These are phyloP conservation scores for Allium fistulosum DNA, from an alignment of 106 monocot species.

Conservation along the genomic window DNA sequence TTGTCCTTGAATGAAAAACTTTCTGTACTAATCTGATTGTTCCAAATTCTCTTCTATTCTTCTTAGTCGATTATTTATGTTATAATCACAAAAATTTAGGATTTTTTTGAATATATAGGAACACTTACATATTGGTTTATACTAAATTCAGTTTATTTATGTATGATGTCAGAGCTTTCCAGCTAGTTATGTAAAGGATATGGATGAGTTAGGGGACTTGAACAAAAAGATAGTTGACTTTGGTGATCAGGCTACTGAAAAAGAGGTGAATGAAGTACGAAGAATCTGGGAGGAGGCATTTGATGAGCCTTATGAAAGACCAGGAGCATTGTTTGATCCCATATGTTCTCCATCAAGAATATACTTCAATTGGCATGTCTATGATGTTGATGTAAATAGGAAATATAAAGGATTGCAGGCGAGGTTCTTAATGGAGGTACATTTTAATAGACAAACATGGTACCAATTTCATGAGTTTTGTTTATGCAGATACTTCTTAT, in stretches of 20 bases:
- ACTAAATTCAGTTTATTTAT: background rate
- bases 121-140: background rate
- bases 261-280: conserved; percentile 32
- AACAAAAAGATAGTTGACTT: conserved; percentile 30
- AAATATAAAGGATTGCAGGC: conserved; percentile 58
- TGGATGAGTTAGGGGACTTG: conserved; percentile 29
- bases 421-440: conserved; percentile 69
- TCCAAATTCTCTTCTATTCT: too few relatives aligned
- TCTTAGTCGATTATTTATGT: too few relatives aligned
- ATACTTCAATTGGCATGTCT: conserved; percentile 56
- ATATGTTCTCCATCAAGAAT: conserved; percentile 15
- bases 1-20: too few relatives aligned
- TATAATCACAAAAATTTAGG: too few relatives aligned
- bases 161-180: conserved; percentile 56
- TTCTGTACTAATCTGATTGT: too few relatives aligned
- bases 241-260: conserved; percentile 16
- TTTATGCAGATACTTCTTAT: too few relatives aligned
- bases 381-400: conserved; percentile 49
- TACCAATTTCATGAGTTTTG: too few relatives aligned
- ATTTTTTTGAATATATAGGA: background rate
- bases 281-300: conserved; percentile 72
- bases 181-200: conserved; percentile 42
- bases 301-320: conserved; percentile 70
- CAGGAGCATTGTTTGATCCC: conserved; percentile 41
- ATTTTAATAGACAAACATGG: background rate